Evolutionary conservation across 2,329 filamentous ascomycete species (phyloP).

Genomic region (Botrytis deweyae): DNA sequence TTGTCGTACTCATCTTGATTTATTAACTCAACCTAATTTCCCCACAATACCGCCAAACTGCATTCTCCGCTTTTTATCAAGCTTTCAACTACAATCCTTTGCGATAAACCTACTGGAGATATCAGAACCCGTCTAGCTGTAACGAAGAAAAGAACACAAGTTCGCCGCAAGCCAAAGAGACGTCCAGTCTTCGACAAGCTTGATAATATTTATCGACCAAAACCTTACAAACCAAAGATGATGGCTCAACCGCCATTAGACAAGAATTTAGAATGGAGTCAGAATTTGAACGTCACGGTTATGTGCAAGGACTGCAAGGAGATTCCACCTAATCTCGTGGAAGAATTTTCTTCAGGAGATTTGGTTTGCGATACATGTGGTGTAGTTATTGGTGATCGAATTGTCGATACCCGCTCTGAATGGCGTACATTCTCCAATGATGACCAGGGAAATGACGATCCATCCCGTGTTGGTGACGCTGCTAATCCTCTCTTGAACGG

Average conservation of each 20-base stretch:
- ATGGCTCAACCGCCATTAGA: conserved; percentile 41
- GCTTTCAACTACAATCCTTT: conserved; percentile 49
- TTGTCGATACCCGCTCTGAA: conserved; percentile 94
- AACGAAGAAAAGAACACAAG: conserved; percentile 38
- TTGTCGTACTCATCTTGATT: conserved; percentile 27
- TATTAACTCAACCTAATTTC: conserved; percentile 12
- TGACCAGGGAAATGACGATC: conserved; percentile 93
- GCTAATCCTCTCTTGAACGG: conserved; percentile 88
- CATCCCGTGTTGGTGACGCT: conserved; percentile 94
- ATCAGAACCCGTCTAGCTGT: conserved; percentile 35
- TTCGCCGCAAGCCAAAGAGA: conserved; percentile 42
- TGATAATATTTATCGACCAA: conserved; percentile 47
- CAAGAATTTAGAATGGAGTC: conserved; percentile 40
- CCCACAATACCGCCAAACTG: conserved; percentile 56
- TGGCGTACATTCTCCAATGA: conserved; percentile 99
- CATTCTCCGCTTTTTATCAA: conserved; percentile 71
- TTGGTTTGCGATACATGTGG: conserved; percentile 92
- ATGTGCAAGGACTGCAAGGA: conserved; percentile 91
- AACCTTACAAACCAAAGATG: conserved; percentile 49
- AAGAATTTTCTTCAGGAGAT: conserved; percentile 90
- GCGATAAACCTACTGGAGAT: conserved; percentile 39
- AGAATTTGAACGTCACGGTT: conserved; percentile 83
- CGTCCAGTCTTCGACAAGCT: conserved; percentile 45
- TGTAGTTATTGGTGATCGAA: conserved; percentile 82
- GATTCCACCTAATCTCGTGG: conserved; percentile 84